A percentile compares a stretch with the other conserved stretches of the same genome.
Evolutionary conservation across 2,329 filamentous ascomycete species (phyloP).

Genomic region (Venturia aucupariae): DNA sequence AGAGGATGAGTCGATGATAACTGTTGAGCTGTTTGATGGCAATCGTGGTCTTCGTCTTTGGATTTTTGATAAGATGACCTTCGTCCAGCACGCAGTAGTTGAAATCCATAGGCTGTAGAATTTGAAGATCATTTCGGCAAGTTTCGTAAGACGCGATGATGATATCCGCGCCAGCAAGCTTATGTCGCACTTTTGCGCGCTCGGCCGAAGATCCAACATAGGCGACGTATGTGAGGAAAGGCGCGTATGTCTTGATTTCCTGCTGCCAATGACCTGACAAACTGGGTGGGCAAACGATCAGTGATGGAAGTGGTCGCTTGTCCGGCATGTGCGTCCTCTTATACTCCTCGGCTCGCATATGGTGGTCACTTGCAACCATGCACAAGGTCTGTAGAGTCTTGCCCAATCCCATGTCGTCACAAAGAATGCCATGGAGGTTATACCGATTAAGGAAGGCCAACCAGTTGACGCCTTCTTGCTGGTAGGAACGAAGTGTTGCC

Average conservation of each 20-base stretch:
- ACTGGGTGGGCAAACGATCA: slow-evolving; percentile 94
- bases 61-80: slow-evolving; percentile 97
- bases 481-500: slow-evolving; percentile 89
- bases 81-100: slow-evolving; percentile 97
- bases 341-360: slow-evolving; percentile 84
- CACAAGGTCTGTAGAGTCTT: slow-evolving; percentile 97
- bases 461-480: slow-evolving; percentile 99
- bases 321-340: slow-evolving; percentile 72
- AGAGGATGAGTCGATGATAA: slow-evolving; percentile 92
- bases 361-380: slow-evolving; percentile 96
- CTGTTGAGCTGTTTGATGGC: slow-evolving; percentile 84
- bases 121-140: slow-evolving; percentile 87
- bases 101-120: slow-evolving; percentile 77
- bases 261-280: slow-evolving; percentile 98
- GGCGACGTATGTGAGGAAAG: slow-evolving; percentile 79
- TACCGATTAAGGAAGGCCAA: slow-evolving; percentile 96
- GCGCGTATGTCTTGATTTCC: slow-evolving; percentile 90
- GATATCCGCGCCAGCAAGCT: slow-evolving; percentile 72
- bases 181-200: slow-evolving; percentile 59
- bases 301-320: slow-evolving; percentile 68
- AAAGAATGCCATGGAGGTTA: slow-evolving; percentile 94
- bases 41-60: slow-evolving; percentile 88
- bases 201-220: slow-evolving; percentile 87
- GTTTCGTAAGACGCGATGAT: slow-evolving; percentile 98
- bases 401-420: slow-evolving; percentile 97